Evolutionary conservation across 345 rosid species (phyloP), one percentile per base, ranked within the genome.

Genomic region (Anacardium occidentale): DNA sequence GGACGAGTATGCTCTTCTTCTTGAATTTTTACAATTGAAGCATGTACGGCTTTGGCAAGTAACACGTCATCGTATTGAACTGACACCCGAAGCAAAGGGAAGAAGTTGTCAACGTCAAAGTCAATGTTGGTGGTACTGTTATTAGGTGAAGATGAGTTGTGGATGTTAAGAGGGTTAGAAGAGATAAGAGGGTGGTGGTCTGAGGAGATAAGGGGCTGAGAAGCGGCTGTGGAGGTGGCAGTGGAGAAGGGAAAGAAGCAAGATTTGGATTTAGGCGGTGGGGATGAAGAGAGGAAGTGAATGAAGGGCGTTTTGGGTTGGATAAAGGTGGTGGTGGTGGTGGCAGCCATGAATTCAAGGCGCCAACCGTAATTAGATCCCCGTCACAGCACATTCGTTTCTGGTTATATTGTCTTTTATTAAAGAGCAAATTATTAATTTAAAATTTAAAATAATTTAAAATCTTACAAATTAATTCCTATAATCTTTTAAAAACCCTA

Each of bases 1-100:
- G 89, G 79, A 45, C 59, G 70, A 62, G 82, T 62, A 74, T 81
- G 78, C 8, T 80, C 85, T 20, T 74, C 77, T 32, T 68, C 79
- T 32, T 74, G 62, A 69, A 85, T 80, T 84, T 88, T 90, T 70
- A 86, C 73, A 73, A 85, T 65, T 37, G 81, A 80, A 65, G 91
- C 90, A 82, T 94, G 97, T 0, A 88, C 79, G 21, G 93, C 85
- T 76, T 72, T 85, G 21, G 88, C 82, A 52, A 90, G 87, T 22
- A 77, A 83, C 10, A 75, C 26, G 62, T 88, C 90, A 56, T 65
- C 29, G 80, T 70, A 72, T 53, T 82, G 86, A 64, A 83, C 77
- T 0, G 98, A 82, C 15, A 86, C 62, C 6, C 84, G 86, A 77
- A 90, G 91, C 47, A 84, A 79, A 64, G 78, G 64, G 74, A 79